phyloP scores from a whole-genome alignment of 345 rosid species.

The Citrus maxima region DNA sequence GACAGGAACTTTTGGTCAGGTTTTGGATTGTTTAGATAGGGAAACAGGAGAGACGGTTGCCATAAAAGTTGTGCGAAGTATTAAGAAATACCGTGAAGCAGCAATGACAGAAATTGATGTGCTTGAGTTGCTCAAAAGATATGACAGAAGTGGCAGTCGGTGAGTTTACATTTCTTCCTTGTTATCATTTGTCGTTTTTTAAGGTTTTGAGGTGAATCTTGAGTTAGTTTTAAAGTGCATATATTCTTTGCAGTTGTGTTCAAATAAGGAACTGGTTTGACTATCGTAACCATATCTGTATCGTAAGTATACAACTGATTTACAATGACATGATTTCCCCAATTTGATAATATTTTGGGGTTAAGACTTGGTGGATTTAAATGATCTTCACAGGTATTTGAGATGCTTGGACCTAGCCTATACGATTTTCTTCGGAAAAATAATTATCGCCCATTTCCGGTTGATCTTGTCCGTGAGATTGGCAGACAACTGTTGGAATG shows the following conservation, averaged over 20 bases:
- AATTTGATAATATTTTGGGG: slow-evolving; percentile 18
- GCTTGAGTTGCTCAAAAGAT: slow-evolving; percentile 55
- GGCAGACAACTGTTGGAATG: slow-evolving; percentile 79
- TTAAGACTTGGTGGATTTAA: slow-evolving; percentile 35
- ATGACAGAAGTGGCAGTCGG: slow-evolving; percentile 52
- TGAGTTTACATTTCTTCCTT: slow-evolving; percentile 25
- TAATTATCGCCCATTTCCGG: slow-evolving; percentile 63
- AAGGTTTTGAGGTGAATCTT: slow-evolving; percentile 6
- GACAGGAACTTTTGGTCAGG: slow-evolving; percentile 77
- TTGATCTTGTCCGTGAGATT: slow-evolving; percentile 72
- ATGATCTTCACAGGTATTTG: slow-evolving; percentile 66
- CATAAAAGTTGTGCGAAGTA: slow-evolving; percentile 62
- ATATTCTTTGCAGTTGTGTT: slow-evolving; percentile 58
- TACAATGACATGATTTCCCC: slow-evolving; percentile 14
- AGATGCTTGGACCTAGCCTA: slow-evolving; percentile 83
- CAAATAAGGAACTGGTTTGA: slow-evolving; percentile 64
- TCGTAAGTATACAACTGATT: slow-evolving; percentile 46
- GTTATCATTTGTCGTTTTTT: neutral
- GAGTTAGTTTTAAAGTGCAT: slow-evolving; percentile 21
- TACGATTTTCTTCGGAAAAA: slow-evolving; percentile 72
- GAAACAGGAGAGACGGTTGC: slow-evolving; percentile 63
- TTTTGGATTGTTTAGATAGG: slow-evolving; percentile 75
- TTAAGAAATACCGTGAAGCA: slow-evolving; percentile 63
- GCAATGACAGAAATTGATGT: slow-evolving; percentile 66
- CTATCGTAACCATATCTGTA: slow-evolving; percentile 62